Base-by-base conservation (phyloP, 2,329 filamentous ascomycete genomes). In the Pseudophaeomoniella oleicola region DNA sequence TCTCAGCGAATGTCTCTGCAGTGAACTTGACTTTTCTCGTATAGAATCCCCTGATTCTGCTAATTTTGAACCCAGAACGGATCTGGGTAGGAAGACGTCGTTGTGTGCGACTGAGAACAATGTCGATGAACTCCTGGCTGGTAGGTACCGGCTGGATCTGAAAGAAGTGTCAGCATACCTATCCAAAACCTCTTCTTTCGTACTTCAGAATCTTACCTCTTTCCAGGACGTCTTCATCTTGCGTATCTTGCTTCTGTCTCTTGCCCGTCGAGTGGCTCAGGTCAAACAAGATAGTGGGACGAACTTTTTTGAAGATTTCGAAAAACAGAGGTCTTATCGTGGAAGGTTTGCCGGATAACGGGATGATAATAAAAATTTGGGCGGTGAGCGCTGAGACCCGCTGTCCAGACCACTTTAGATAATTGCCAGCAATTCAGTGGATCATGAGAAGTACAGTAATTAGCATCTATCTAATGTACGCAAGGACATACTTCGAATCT, bases 11-110 rank as follows among this genome's bases (percentile, higher is more conserved):
- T 30, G 88, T 96, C 65, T 98, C 90, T 55, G 88, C 80, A 4
- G 90, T 94, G 64, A 86, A 98, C 64, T 96, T 96, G 71, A 94
- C 87, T 64, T 96, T 96, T 58, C 90, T 72, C 32, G 88, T 94
- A 62, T 96, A 96, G 66, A 96, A 96, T 35, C 75, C 81, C 63
- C 88, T 72, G 53, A 96, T 94, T 72, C 88, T 78, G 57, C 77
- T 83, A 57, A 96, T 94, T 63, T 94, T 81, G 71, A 98, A 98
- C 41, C 90, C 90, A 30, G 87, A 76, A 52, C 90, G 77, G 56
- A 98, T 96, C 67, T 94, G 86, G 34, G 86, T 98, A 11, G 90
- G 90, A 45, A 98, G 69, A 44, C 88, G 79, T 55, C 88, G 74
- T 70, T 96, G 88, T 3, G 86, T 94, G 49, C 90, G 72, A 54